Evolutionary conservation across 2,329 filamentous ascomycete species (phyloP), one percentile per base, ranked within the genome.

Genomic region (Canariomyces notabilis): DNA sequence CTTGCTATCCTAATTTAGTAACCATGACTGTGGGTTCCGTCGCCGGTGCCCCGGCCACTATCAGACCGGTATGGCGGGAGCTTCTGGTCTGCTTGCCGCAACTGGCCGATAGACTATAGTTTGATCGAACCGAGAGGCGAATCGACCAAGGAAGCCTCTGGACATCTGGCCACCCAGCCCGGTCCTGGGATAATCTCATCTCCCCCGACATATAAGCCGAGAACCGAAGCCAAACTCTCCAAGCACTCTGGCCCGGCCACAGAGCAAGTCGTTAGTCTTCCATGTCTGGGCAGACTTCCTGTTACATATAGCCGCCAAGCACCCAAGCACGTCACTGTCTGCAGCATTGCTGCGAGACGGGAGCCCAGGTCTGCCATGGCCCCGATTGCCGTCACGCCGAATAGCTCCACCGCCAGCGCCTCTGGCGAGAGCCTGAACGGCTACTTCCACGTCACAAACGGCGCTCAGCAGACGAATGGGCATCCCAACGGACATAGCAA

Each of bases 321-420:
- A 22, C 34, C 42, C 35, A 47, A 44, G 21, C 38, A 51, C 41
- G 37, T 37, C 37, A 33, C 42, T 34, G 47, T 44, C 40, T 43
- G 34, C 40, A 26, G 39, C 44, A 44, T 32, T 48, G 33, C 43
- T 31, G 42, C n/a, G 38, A 42, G 37, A 36, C 44, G 19, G 23
- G n/a, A n/a, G 16, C 18, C 29, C 14, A 26, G 22, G 8, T 19
- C 18, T 32, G 37, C 37, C 50, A 62, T 62, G 59, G 53, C 59
- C 34, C 60, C 60, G 49, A 61, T 60, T 23, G 60, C 59, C 46
- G 47, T 60, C 35, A 59, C 59, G 5, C 59, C 60, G 6, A 59
- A 61, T 38, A 55, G 56, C 51, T 57, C 57, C 21, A 54, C 52
- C n/a, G 50, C 54, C 31, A 61, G 59, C 41, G 55, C 59, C 15